Evolutionary conservation across 305 asterid genomes (phyloP).

Genomic region (Fraxinus nigra): DNA sequence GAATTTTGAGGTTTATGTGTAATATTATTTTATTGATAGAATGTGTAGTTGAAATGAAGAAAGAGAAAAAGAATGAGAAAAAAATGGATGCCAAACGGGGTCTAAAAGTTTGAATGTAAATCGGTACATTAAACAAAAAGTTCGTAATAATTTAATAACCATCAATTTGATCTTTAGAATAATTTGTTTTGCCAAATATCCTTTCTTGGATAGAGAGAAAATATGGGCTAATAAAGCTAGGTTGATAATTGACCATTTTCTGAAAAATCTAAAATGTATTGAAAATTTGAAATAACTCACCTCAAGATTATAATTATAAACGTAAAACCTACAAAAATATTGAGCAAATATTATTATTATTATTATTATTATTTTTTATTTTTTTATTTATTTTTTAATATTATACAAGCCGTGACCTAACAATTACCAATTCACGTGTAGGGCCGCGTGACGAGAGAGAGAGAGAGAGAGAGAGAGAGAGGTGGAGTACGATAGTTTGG

Average conservation of each 20-base stretch:
- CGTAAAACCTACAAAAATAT: not conserved
- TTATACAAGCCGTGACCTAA: not conserved
- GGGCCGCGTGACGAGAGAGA: not conserved
- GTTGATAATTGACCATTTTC: not conserved
- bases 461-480: not conserved
- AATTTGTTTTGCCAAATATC: not conserved
- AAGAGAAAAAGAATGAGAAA: too few species aligned
- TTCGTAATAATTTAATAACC: not conserved
- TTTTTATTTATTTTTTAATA: too few species aligned
- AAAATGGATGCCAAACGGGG: too few species aligned
- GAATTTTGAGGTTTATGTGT: too few species aligned
- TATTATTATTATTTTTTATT: too few species aligned
- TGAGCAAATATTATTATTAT: not conserved
- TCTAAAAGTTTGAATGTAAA: not conserved
- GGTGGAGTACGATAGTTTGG: slow-evolving; percentile 18
- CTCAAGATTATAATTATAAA: not conserved
- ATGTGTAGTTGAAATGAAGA: too few species aligned
- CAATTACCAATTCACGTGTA: not conserved
- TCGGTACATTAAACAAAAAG: not conserved
- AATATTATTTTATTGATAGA: too few species aligned
- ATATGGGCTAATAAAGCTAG: not conserved
- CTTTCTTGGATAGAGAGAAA: not conserved
- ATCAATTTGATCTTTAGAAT: not conserved
- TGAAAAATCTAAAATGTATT: not conserved
- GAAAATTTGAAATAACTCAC: not conserved